These are phyloP conservation scores for Lactarius sanguifluus DNA, from an alignment of 768 basidiomycete genomes.

Conservation along the genomic window DNA sequence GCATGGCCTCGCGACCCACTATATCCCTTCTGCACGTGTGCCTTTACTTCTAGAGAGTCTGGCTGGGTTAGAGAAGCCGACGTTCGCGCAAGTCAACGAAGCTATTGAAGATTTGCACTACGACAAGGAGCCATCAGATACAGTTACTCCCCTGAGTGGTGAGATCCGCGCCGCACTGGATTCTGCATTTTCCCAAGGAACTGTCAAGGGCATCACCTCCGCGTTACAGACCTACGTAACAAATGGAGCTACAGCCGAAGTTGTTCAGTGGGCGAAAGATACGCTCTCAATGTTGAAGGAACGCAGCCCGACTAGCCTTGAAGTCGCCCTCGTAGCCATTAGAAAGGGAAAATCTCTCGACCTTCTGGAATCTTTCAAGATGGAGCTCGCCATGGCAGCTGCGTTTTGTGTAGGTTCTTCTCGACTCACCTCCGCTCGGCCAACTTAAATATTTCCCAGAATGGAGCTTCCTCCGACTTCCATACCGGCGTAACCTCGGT, in stretches of 20 bases:
- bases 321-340: conserved; percentile 81
- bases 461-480: conserved; percentile 81
- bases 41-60: conserved; percentile 70
- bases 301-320: conserved; percentile 90
- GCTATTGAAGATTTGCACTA: conserved; percentile 62
- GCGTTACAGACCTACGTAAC: conserved; percentile 48
- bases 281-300: conserved; percentile 62
- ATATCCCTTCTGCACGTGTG: conserved; percentile 72
- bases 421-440: conserved; percentile 2
- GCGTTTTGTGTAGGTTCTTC: conserved; percentile 77
- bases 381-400: conserved; percentile 86
- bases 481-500: conserved; percentile 73
- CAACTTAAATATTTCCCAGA: conserved; percentile 43
- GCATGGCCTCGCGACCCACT: conserved; percentile 93
- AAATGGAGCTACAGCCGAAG: conserved; percentile 41
- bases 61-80: conserved; percentile 51
- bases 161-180: conserved; percentile 77
- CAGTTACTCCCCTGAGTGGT: conserved; percentile 54
- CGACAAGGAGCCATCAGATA: conserved; percentile 60
- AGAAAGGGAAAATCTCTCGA: conserved; percentile 63
- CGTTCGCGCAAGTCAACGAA: conserved; percentile 56
- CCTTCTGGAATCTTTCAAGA: conserved; percentile 67
- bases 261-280: conserved; percentile 71
- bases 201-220: conserved; percentile 68
- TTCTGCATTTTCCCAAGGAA: conserved; percentile 65